Evolutionary conservation across 179 eudicot species (phyloP), one percentile per base, ranked within the genome.

Genomic region (Pouteria campechiana): DNA sequence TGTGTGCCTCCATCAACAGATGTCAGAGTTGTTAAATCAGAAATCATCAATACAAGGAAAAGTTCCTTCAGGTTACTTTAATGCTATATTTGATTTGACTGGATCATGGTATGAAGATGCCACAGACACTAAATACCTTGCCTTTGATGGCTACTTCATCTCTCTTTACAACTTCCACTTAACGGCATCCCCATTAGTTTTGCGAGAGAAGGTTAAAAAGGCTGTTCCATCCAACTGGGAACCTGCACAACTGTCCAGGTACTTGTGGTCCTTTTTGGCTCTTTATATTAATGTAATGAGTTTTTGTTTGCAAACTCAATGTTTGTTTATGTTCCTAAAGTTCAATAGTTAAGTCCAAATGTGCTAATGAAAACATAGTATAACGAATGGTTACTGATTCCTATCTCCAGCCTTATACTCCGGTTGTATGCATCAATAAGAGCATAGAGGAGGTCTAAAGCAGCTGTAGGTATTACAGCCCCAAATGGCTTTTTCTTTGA

Each of bases 111-210:
- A 81, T 38, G 78, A 67, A 54, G 97, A 89, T 64, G 84, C 67
- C 32, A 63, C 83, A 9, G 95, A 78, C 33, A 67, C 73, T 65
- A 85, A 78, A 59, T 32, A 74, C 55, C 82, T 89, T 58, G 95
- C 97, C 30, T 89, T 85, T 63, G 97, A 89, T 75, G 97, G 97
- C 43, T 84, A 75, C 60, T 89, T 85, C 50, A 76, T 89, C 64
- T 78, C 97, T 19, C 65, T 89, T 33, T 89, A 74, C 72, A 65
- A 81, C 68, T 35, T 89, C 61, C 95, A 89, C 58, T 64, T 89
- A 17, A 72, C 72, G 37, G 75, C 95, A 19, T 78, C 93, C 49
- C 77, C 93, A 7, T 57, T 85, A 25, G 70, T 78, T 37, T 93
- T 89, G 44, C 81, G 44, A 28, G 95, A 89, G 25, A 71, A 69